Evolutionary conservation across 306 rosid genomes (phyloP).

Genomic region (Vicia villosa): DNA sequence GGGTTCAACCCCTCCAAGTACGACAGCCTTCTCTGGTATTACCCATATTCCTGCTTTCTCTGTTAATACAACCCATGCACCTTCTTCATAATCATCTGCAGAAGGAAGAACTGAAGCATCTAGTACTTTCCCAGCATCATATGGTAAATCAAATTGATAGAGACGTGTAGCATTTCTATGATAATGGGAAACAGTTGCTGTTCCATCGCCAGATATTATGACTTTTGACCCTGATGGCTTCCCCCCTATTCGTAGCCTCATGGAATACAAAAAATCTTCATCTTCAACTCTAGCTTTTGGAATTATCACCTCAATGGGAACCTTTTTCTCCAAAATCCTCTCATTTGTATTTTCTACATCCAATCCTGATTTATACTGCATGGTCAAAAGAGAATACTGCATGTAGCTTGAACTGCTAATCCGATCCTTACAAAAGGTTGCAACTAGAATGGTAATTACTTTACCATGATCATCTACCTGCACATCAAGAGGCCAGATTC

Average conservation of each 20-base stretch:
- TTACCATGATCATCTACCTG: constrained; percentile 74
- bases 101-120: constrained; percentile 95
- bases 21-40: constrained; percentile 94
- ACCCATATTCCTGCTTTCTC: constrained; percentile 99
- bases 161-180: constrained; percentile 67
- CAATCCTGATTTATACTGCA: constrained; percentile 80
- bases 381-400: constrained; percentile 86
- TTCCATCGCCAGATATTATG: constrained; percentile 92
- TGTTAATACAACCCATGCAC: constrained; percentile 93
- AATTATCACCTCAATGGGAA: constrained; percentile 88
- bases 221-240: constrained; percentile 86
- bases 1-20: constrained; percentile 95
- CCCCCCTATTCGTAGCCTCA: constrained; percentile 92
- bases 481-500: constrained; percentile 89
- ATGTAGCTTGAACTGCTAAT: constrained; percentile 88
- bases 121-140: constrained; percentile 95
- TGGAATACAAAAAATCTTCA: constrained; percentile 81
- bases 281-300: constrained; percentile 94
- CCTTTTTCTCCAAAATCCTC: constrained; percentile 79
- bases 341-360: constrained; percentile 48
- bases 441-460: constrained; percentile 81
- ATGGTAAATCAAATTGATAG: constrained; percentile 93
- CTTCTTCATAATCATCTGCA: constrained; percentile 80
- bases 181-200: constrained; percentile 89
- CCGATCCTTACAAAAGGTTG: constrained; percentile 86